Base-by-base conservation (phyloP, 129 eudicot species). In the Kitagawia praeruptora region DNA sequence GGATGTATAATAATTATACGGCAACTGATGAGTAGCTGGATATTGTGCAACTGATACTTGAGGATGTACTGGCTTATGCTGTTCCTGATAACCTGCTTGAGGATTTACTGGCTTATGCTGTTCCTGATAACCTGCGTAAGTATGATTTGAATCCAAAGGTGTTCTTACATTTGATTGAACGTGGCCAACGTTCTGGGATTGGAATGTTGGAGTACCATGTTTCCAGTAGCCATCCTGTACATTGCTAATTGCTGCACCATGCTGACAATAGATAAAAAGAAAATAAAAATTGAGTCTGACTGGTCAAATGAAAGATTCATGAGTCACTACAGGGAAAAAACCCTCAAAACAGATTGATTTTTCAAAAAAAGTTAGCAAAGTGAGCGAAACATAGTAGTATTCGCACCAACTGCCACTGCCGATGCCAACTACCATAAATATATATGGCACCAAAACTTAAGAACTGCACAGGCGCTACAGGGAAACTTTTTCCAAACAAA, bases 151-250 rank as follows among this genome's bases (percentile, higher is more conserved):
- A 77, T 91, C 93, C 42, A 79, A 73, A 76, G 98, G 89, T 72
- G 83, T 84, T 78, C 83, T 96, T 79, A 66, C 81, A 79, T 82
- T 78, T 58, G 88, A 66, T 78, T 84, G 97, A 54, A 71, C 37
- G 31, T 83, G 61, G 79, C 67, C 77, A 82, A 78, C 82, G 37
- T 83, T 81, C 79, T 93, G 87, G 82, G 83, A 86, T 78, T 81
- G 94, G 85, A 76, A 86, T 79, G 64, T 78, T 77, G 88, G 88
- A 87, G 84, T 78, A 70, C 85, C 91, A 70, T 87, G 91, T 76
- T 92, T 92, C 98, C 93, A 92, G 91, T 92, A 92, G 80, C 88
- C 89, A 79, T 88, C 97, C 83, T 85, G 91, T 54, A 77, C 86
- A 86, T 51, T 79, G 72, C 90, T 87, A 84, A 81, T 76, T 77